Evolutionary conservation across 257 asterid genomes (phyloP), one percentile per base, ranked within the genome.

Genomic region (Orobanche coerulescens): DNA sequence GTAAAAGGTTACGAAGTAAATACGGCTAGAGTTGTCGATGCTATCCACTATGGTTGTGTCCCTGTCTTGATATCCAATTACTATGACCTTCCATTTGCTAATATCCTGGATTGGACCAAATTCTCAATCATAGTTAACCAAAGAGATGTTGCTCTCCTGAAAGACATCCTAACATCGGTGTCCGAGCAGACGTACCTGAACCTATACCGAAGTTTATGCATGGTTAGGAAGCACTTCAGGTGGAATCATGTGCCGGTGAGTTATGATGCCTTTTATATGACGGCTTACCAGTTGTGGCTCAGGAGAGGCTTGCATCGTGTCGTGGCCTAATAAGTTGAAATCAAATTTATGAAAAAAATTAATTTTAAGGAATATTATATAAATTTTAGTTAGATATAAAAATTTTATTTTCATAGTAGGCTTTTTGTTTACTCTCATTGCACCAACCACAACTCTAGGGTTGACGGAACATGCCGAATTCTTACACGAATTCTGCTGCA

Each of bases 1-100:
- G 67, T 88, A 15, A 88, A 73, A 71, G 96, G 96, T 10, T 88
- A 88, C 24, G 95, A 88, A 76, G 96, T 88, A 42, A 88, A 88
- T 67, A 88, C 96, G 4, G 94, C 96, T 20, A 81, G 95, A 62
- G 71, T 88, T 34, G 82, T 84, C 14, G 94, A 83, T 74, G 90
- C 95, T 8, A 73, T 88, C 70, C 95, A 74, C 73, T 74, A 80
- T 13, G 95, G 96, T 4, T 88, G 95, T 54, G 36, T 88, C 34
- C 96, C 96, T 1, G 91, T 88, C 36, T 52, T 88, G 37, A 70
- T 88, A 68, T 88, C 96, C 4, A 76, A 85, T 66, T 74, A 83
- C 76, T 88, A 85, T 16, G 95, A 88, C 57, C 95, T 88, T 46
- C 96, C 95, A 1, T 83, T 85, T 63, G 88, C 88, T 9, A 77